Evolutionary conservation across 2,329 filamentous ascomycete species (phyloP), one percentile per base, ranked within the genome.

Genomic region (Emmonsiellopsis sp.): DNA sequence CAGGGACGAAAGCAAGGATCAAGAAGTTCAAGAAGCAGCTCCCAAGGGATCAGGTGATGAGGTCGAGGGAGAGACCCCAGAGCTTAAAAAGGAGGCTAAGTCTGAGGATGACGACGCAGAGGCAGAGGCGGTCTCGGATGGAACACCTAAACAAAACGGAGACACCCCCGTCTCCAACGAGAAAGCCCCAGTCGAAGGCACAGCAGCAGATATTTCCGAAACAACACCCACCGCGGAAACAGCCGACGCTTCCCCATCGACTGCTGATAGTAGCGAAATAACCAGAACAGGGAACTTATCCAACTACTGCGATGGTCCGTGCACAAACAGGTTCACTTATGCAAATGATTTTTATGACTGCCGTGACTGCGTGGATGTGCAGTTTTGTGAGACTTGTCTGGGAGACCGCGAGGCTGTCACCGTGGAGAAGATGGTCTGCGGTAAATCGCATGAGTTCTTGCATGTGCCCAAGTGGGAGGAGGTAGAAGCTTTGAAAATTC

Each of bases 271-370:
- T 26, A 26, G 20, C 20, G 20, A 26, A 26, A 5, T 4, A 26
- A 26, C 20, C 20, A 3, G 20, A 5, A 26, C 45, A 15, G 58
- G 58, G 5, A 34, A 45, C 8, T 31, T 59, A 8, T 11, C 13
- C 15, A 35, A 54, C 37, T 11, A 20, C 13, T 61, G 59, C n/a
- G 55, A 58, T 41, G 57, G 57, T 5, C 9, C 9, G 15, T 61
- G 59, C 35, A 41, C 51, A 9, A 46, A 20, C 38, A 45, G 31
- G 11, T 67, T 60, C 62, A 47, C 50, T 11, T 57, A 55, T n/a
- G 61, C 63, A 8, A 57, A 62, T 35, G 59, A 65, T 26, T 59
- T 67, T 50, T 62, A 62, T 51, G 59, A 58, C 49, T 66, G 65
- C 56, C 59, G 55, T 52, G 63, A 66, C 49, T 67, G 64, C 48